Evolutionary conservation across 177 flowering plant species (phyloP).

Genomic region (Telopea speciosissima): DNA sequence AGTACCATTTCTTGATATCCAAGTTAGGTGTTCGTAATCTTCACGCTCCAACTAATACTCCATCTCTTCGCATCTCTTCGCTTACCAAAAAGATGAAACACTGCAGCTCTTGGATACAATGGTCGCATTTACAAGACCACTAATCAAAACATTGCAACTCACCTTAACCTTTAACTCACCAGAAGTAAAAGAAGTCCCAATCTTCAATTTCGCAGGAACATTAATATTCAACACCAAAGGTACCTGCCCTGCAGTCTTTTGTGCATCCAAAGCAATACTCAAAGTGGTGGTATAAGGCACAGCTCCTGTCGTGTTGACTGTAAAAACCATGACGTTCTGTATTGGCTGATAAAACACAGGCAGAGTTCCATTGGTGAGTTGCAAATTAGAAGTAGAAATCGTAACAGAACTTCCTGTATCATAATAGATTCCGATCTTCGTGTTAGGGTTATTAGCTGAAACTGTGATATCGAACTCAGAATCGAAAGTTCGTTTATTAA

Average conservation of each 20-base stretch:
- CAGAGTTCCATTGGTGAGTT: slow-evolving; percentile 39
- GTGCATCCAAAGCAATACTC: slow-evolving; percentile 16
- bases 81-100: too few relatives aligned
- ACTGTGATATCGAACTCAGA: slow-evolving; percentile 61
- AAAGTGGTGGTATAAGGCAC: slow-evolving; percentile 26
- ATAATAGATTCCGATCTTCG: slow-evolving; percentile 64
- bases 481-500: slow-evolving; percentile 22
- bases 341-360: slow-evolving; percentile 74
- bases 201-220: too few relatives aligned
- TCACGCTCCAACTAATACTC: too few relatives aligned
- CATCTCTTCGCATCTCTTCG: slow-evolving; percentile 34
- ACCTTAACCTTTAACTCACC: slow-evolving; percentile 61
- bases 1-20: too few relatives aligned
- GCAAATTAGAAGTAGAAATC: slow-evolving; percentile 31
- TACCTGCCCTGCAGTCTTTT: slow-evolving; percentile 30
- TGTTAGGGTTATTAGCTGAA: slow-evolving; percentile 59
- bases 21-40: too few relatives aligned
- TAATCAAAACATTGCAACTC: slow-evolving; percentile 51
- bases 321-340: slow-evolving; percentile 56
- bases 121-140: slow-evolving; percentile 42
- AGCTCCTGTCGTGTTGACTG: slow-evolving; percentile 36
- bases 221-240: slow-evolving; percentile 50
- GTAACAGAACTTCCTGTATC: slow-evolving; percentile 40
- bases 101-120: slow-evolving; percentile 48
- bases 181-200: too few relatives aligned